These are phyloP conservation scores for Brassica juncea DNA, from an alignment of 345 rosid genomes.

Conservation along the genomic window DNA sequence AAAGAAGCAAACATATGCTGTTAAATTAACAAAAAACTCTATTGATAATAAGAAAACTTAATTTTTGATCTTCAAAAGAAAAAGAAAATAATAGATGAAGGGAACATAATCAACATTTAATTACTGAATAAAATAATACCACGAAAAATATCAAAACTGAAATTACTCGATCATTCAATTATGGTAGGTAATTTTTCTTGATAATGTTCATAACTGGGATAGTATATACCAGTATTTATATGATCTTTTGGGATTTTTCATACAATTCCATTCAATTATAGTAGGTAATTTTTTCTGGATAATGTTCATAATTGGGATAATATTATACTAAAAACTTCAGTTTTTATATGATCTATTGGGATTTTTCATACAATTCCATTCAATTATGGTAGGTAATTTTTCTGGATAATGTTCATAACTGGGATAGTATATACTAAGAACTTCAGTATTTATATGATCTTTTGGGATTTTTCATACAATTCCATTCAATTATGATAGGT, in stretches of 20 bases:
- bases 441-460: too few species aligned
- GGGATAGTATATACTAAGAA: too few species aligned
- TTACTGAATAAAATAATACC: neutral
- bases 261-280: too few species aligned
- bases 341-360: too few species aligned
- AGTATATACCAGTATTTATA: neutral
- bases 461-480: neutral
- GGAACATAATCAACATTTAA: neutral
- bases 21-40: neutral
- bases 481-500: neutral
- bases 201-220: neutral
- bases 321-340: too few species aligned
- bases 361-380: too few species aligned
- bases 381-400: too few species aligned
- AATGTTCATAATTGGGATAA: too few species aligned
- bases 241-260: neutral
- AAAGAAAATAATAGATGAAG: neutral
- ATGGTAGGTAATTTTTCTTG: neutral
- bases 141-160: neutral
- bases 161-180: neutral
- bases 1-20: constrained; percentile 8
- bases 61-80: neutral
- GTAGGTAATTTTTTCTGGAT: too few species aligned
- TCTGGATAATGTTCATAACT: too few species aligned
- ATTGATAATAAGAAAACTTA: neutral